phyloP scores from a whole-genome alignment of 169 alveolate genomes.

The Plasmodium sp. region DNA sequence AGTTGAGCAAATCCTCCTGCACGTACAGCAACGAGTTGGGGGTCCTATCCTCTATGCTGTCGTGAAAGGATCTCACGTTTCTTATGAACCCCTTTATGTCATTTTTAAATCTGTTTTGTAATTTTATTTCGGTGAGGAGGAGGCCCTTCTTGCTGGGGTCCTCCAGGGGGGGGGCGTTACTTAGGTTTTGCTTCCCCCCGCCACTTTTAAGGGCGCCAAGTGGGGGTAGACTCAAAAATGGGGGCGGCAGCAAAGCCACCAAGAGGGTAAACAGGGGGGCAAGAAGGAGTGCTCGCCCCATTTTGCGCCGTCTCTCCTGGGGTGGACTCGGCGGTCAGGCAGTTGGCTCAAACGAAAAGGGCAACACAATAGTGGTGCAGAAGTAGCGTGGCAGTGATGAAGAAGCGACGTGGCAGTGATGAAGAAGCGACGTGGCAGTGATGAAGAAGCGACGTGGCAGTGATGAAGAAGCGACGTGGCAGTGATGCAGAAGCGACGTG shows the following conservation, averaged over 20 bases:
- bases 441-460: too few species aligned
- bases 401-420: too few species aligned
- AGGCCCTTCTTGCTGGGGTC: neutral
- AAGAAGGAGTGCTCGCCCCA: neutral
- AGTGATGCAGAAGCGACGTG: neutral
- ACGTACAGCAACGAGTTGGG: constrained; percentile 56
- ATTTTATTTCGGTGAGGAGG: constrained; percentile 39
- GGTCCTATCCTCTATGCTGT: constrained; percentile 14
- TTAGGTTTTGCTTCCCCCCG: constrained; percentile 10
- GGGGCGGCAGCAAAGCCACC: neutral
- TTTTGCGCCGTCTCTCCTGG: neutral
- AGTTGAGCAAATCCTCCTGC: constrained; percentile 86
- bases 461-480: too few species aligned
- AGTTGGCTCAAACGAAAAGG: neutral
- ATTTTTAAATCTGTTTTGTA: constrained; percentile 53
- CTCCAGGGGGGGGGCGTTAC: neutral
- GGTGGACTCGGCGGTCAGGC: neutral
- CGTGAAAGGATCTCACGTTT: constrained; percentile 27
- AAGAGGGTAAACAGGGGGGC: neutral
- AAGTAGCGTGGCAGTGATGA: neutral
- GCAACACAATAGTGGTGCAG: neutral
- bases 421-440: neutral
- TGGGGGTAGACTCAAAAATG: neutral
- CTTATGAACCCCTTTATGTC: constrained; percentile 48
- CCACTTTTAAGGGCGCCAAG: constrained; percentile 26